Percentiles rank a stretch among this genome's conserved stretches.
phyloP scores from a whole-genome alignment of 169 alveolate genomes.

The Theileria parva region DNA sequence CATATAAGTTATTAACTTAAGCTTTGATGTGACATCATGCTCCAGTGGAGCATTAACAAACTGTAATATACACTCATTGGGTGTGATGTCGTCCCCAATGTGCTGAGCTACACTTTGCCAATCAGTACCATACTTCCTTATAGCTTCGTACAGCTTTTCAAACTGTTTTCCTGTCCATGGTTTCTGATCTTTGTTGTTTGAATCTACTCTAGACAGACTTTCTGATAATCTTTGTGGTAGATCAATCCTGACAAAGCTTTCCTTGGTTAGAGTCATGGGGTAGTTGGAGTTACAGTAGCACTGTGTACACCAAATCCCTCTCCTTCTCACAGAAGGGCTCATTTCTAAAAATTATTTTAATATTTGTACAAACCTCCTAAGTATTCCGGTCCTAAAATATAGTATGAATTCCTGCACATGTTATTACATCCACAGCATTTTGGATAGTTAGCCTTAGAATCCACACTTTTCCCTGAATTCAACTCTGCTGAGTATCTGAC shows the following conservation, averaged over 20 bases:
- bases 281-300: constrained; percentile 31
- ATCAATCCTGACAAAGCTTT: constrained; percentile 18
- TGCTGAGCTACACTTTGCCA: constrained; percentile 65
- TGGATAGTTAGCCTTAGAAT: background rate
- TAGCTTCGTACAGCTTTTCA: constrained; percentile 45
- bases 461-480: background rate
- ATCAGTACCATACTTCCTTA: constrained; percentile 66
- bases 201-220: background rate
- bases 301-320: constrained; percentile 27
- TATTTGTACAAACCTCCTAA: constrained; percentile 1
- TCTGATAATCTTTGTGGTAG: constrained; percentile 20
- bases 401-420: constrained; percentile 22
- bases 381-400: constrained; percentile 22
- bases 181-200: background rate
- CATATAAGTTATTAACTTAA: constrained; percentile 17
- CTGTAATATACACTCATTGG: constrained; percentile 68
- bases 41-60: constrained; percentile 69
- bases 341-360: constrained; percentile 1
- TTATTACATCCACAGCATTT: constrained; percentile 17
- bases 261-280: constrained; percentile 17
- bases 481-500: constrained; percentile 21
- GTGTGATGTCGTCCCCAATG: constrained; percentile 61
- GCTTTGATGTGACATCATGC: constrained; percentile 10
- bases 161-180: constrained; percentile 14
- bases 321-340: background rate